Evolutionary conservation across 441 rosid genomes (phyloP).

Genomic region (Isatis lusitanica): DNA sequence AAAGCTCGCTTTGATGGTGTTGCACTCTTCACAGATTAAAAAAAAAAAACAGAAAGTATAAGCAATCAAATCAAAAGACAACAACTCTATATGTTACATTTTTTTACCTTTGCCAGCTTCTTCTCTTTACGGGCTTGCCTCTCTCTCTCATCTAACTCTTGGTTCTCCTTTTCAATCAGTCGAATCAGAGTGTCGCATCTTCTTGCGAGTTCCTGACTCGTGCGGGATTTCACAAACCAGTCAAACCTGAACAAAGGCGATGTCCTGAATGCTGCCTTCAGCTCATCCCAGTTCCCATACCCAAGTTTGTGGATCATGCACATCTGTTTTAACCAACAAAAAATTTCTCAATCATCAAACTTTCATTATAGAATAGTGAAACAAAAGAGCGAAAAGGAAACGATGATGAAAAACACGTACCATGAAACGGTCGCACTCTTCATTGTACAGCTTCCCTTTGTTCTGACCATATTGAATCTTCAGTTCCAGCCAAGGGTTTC

Average conservation of each 20-base stretch:
- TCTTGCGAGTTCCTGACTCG: conserved; percentile 95
- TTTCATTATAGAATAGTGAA: not conserved
- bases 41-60: not conserved
- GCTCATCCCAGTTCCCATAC: conserved; percentile 99
- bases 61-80: conserved; percentile 13
- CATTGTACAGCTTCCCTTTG: conserved; percentile 95
- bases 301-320: conserved; percentile 99
- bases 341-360: not conserved
- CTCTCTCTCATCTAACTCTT: conserved; percentile 95
- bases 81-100: not conserved
- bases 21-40: conserved; percentile 49
- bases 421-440: conserved; percentile 99
- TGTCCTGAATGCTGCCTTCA: conserved; percentile 92
- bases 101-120: conserved; percentile 90
- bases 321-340: conserved; percentile 46
- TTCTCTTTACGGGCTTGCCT: conserved; percentile 98
- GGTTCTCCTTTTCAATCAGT: conserved; percentile 97
- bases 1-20: conserved; percentile 77
- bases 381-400: not conserved
- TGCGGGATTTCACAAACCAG: conserved; percentile 99
- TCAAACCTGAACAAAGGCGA: conserved; percentile 94
- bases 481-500: conserved; percentile 98
- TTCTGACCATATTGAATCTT: conserved; percentile 99
- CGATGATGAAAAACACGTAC: conserved; percentile 36
- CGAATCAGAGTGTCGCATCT: conserved; percentile 97